Conservation (phyloP, 2,329 filamentous ascomycete genomes). For the Neurospora sp. region DNA sequence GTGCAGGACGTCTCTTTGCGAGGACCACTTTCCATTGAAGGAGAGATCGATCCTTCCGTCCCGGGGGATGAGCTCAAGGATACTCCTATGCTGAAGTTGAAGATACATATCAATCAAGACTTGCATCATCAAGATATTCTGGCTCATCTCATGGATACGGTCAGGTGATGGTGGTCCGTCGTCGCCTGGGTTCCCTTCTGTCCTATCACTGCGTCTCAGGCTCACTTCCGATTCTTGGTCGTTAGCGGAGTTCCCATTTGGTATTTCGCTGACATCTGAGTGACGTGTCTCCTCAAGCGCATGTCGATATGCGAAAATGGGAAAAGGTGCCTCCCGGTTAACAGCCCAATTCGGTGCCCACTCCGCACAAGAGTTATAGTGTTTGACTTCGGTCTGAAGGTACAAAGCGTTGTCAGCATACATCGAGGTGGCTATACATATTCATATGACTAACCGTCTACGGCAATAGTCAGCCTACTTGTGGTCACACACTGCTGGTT, state of each 20-base stretch:
- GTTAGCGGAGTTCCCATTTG: too few species aligned
- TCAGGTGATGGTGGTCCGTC: too few species aligned
- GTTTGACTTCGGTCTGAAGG: not conserved
- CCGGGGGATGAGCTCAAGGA: not conserved
- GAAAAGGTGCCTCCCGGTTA: not conserved
- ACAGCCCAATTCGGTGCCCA: not conserved
- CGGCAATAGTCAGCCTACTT: not conserved
- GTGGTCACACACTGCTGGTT: not conserved
- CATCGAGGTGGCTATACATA: not conserved
- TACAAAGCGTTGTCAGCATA: not conserved
- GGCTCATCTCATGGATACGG: too few species aligned
- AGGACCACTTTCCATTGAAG: not conserved
- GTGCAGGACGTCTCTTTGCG: not conserved
- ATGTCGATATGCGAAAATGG: not conserved
- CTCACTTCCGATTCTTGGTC: too few species aligned
- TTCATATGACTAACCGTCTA: not conserved
- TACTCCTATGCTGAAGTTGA: not conserved
- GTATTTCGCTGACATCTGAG: too few species aligned
- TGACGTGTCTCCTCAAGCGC: not conserved
- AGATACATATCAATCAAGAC: too few species aligned
- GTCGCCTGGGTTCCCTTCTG: too few species aligned
- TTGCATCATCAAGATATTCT: too few species aligned
- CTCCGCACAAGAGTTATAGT: not conserved
- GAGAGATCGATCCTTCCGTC: not conserved
- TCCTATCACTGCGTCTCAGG: too few species aligned